A percentile compares a stretch with the other conserved stretches of the same genome.
phyloP scores from a whole-genome alignment of 2,329 filamentous ascomycete genomes.

The Gremmenia infestans region DNA sequence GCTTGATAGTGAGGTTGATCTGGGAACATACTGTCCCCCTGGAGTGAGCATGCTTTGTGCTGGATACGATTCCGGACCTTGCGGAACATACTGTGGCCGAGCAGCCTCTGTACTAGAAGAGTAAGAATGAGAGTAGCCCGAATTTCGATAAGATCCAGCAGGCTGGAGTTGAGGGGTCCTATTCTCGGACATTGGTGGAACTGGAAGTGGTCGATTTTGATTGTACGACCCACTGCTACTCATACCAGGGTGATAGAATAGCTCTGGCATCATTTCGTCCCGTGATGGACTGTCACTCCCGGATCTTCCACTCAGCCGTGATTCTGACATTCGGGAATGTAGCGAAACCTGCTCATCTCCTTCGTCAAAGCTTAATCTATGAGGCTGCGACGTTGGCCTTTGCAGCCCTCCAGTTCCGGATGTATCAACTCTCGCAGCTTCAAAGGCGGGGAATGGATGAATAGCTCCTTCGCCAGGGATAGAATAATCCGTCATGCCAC shows the following conservation, averaged over 20 bases:
- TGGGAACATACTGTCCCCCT: conserved; percentile 45
- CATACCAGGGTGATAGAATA: conserved; percentile 90
- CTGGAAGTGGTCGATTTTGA: conserved; percentile 56
- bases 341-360: conserved; percentile 71
- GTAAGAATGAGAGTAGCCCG: conserved; percentile 43
- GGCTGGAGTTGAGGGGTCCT: conserved; percentile 43
- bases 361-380: conserved; percentile 85
- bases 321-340: conserved; percentile 49
- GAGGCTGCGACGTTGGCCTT: conserved; percentile 64
- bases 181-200: conserved; percentile 47
- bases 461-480: conserved; percentile 47
- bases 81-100: conserved; percentile 21
- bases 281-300: conserved; percentile 60
- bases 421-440: conserved; percentile 61
- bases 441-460: conserved; percentile 52
- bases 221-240: conserved; percentile 52
- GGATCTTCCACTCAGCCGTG: conserved; percentile 36
- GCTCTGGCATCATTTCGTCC: conserved; percentile 77
- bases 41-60: conserved; percentile 41
- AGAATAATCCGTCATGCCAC: conserved; percentile 33
- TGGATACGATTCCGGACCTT: conserved; percentile 28
- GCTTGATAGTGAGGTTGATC: conserved; percentile 78
- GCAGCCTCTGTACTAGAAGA: conserved; percentile 41
- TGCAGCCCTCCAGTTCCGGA: conserved; percentile 86
- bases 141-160: conserved; percentile 56